phyloP scores from a whole-genome alignment of 768 basidiomycete genomes.

The Termitomyces sp. region DNA sequence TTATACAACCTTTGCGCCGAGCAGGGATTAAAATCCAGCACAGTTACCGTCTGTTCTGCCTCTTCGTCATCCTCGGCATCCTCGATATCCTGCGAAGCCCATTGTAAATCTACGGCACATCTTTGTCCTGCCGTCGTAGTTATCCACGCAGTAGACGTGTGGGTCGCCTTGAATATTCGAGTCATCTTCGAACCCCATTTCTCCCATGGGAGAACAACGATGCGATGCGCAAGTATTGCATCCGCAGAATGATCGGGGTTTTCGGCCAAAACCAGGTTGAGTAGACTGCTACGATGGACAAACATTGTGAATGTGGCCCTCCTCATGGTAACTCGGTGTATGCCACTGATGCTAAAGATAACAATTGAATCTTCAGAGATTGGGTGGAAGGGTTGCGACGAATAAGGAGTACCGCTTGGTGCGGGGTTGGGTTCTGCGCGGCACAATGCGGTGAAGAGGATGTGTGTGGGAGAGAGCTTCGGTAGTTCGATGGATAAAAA shows the following conservation, averaged over 20 bases:
- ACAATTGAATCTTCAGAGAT: not conserved
- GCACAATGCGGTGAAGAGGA: not conserved
- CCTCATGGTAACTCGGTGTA: not conserved
- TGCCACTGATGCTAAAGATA: not conserved
- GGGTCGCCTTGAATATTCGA: not conserved
- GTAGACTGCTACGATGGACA: not conserved
- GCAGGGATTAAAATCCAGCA: not conserved
- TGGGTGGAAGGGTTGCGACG: not conserved
- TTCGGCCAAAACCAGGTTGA: not conserved
- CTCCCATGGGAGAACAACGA: not conserved
- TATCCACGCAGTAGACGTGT: not conserved
- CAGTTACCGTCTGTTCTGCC: not conserved
- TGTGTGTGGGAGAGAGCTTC: not conserved
- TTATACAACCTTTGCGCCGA: not conserved
- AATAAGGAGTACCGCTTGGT: not conserved
- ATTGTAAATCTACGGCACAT: not conserved
- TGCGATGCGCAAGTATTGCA: not conserved
- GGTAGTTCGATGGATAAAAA: not conserved
- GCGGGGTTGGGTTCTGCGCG: not conserved
- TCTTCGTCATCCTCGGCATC: not conserved
- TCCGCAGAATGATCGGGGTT: not conserved
- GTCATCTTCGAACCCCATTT: not conserved
- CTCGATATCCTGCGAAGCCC: too few relatives aligned
- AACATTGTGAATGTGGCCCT: not conserved
- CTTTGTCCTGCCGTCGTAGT: slow-evolving; percentile 1